Evolutionary conservation across 306 rosid genomes (phyloP).

Genomic region (Pueraria montana): DNA sequence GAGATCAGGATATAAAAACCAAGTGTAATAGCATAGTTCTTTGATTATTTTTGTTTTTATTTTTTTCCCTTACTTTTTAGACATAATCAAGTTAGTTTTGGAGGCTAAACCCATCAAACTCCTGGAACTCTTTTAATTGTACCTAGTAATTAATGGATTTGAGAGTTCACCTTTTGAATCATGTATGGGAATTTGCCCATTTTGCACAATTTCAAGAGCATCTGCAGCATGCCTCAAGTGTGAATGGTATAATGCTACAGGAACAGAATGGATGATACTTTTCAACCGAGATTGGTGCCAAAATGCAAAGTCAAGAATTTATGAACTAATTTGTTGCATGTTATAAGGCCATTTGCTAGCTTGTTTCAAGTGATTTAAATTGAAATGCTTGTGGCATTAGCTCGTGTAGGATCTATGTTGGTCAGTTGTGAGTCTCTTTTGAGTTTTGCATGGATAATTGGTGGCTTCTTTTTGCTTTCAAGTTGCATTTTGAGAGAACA

Average conservation of each 20-base stretch:
- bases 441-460: neutral
- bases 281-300: neutral
- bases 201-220: neutral
- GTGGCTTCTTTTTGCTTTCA: neutral
- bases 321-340: neutral
- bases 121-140: constrained; percentile 28
- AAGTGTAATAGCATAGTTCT: constrained; percentile 45
- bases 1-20: constrained; percentile 34
- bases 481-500: neutral
- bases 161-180: constrained; percentile 37
- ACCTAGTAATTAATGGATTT: constrained; percentile 38
- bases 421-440: neutral
- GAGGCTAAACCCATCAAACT: constrained; percentile 31
- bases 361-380: neutral
- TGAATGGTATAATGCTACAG: neutral
- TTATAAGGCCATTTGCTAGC: neutral
- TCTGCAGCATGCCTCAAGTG: neutral
- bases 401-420: neutral
- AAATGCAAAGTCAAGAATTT: neutral
- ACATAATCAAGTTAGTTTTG: constrained; percentile 48
- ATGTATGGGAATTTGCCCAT: neutral
- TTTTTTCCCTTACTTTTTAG: constrained; percentile 21
- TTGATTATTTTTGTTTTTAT: constrained; percentile 25
- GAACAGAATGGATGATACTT: neutral
- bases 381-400: neutral